Evolutionary conservation across 257 asterid genomes (phyloP), one percentile per base, ranked within the genome.

Genomic region (Fraxinus cuspidata): DNA sequence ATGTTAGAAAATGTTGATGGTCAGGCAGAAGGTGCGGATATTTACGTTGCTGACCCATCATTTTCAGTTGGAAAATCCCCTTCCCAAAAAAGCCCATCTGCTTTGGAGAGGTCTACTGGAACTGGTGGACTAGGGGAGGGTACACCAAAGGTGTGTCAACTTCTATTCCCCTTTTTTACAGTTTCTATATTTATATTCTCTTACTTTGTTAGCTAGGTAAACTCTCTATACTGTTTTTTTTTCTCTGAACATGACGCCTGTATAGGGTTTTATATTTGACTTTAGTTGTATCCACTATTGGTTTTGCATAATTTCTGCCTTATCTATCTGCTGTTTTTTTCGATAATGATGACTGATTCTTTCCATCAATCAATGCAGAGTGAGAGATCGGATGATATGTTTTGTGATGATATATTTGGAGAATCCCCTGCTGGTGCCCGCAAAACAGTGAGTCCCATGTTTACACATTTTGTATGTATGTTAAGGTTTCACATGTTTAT

Each of bases 371-470:
- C 35, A 31, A 23, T 89, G 89, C 97, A 94, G 99, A 92, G 98
- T 71, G 97, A 94, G 86, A 86, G 92, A 83, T 85, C 91, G 0
- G 75, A 80, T 74, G 98, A 92, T 83, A 90, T 94, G 93, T 94
- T 94, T 78, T 79, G 89, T 80, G 99, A 92, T 85, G 97, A 94
- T 89, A 94, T 94, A 72, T 94, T 94, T 90, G 99, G 98, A 79
- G 99, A 94, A 73, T 94, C 99, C 0, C 98, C 97, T 81, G 90
- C 98, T 25, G 94, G 91, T 63, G 85, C 87, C 60, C 94, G 97
- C 78, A 91, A 87, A 84, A 44, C 69, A 84, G 99, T 94, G 74
- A 81, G 97, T 87, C 80, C 58, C 15, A 7, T 2, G 42, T 40
- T 29, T 6, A 21, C 49, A 40, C 49, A 29, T 27, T 18, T 73